Percentiles rank a stretch among this genome's conserved stretches.
These are phyloP conservation scores for Blastomyces parvus DNA, from an alignment of 2,329 filamentous ascomycete species.

Conservation along the genomic window DNA sequence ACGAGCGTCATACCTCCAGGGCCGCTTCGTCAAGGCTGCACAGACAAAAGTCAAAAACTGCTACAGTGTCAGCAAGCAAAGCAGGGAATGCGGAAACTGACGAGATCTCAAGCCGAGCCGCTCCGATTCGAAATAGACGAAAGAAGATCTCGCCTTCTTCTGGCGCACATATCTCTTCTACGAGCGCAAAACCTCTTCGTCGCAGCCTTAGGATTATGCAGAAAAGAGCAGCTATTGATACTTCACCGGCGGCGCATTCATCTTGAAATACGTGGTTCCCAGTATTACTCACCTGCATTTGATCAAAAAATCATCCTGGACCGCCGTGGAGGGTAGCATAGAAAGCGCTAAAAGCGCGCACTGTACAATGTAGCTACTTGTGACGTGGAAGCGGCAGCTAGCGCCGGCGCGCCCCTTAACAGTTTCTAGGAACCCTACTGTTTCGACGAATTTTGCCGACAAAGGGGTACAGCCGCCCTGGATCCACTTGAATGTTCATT, in stretches of 20 bases:
- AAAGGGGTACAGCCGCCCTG: not conserved
- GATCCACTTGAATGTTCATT: not conserved
- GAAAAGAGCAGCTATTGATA: not conserved
- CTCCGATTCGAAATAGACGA: not conserved
- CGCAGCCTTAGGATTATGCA: not conserved
- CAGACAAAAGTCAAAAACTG: not conserved
- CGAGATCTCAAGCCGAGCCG: not conserved
- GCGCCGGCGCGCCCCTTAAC: not conserved
- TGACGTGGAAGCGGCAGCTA: not conserved
- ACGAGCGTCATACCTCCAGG: not conserved
- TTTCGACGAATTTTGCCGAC: not conserved
- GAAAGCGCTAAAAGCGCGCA: not conserved
- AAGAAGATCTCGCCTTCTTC: not conserved
- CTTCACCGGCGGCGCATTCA: not conserved
- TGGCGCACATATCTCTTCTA: not conserved
- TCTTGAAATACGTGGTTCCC: not conserved
- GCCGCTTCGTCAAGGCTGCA: not conserved
- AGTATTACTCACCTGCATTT: not conserved
- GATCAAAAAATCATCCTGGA: not conserved
- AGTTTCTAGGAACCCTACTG: not conserved
- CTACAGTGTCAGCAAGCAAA: not conserved
- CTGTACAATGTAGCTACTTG: not conserved
- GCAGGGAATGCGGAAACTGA: not conserved
- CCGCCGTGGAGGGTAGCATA: not conserved
- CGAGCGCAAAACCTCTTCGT: not conserved